Base-by-base conservation (phyloP, 2,329 filamentous ascomycete species). In the Pseudofabraea citricarpa region DNA sequence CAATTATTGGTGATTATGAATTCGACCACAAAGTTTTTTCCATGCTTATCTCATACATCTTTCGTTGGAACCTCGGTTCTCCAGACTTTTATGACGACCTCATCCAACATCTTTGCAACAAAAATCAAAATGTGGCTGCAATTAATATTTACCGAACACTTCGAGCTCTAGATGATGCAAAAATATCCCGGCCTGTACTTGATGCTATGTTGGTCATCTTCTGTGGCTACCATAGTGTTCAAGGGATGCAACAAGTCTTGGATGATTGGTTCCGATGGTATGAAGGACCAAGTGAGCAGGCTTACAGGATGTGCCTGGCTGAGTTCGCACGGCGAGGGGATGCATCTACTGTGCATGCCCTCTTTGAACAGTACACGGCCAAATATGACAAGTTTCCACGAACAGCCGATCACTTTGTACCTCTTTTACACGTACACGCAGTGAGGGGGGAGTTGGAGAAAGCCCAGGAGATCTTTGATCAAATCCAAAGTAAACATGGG, bases 341-440 rank as follows among this genome's bases (percentile, higher is more conserved):
- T 49, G 62, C 65, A 12, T 51, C 54, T 19, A 65, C 64, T 16
- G 68, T 75, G 22, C 54, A 69, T 31, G 55, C 60, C 24, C 44
- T 75, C 6, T 76, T 75, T 47, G 53, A 69, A 7, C 63, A 65
- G 29, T 67, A 54, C 48, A 38, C 52, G 9, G 43, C 47, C 27
- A 49, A 44, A 15, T 55, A 44, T 42, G 20, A 40, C 21, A 43
- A n/a, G 22, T 41, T 39, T 31, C 27, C 40, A 37, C 32, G 37
- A 24, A 37, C 38, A 21, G 46, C 54, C 21, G 49, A 55, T 20
- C 56, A 59, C 32, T 47, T 79, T 49, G 59, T 71, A n/a, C 77
- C 80, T 36, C 67, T 90, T 3, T 69, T 94, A 31, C 79, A 85
- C 51, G 85, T 83, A 1, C 79, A 91, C 64, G 83, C 88, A 1